Conservation (phyloP, 2,329 filamentous ascomycete species). For the Xylaria sp. region DNA sequence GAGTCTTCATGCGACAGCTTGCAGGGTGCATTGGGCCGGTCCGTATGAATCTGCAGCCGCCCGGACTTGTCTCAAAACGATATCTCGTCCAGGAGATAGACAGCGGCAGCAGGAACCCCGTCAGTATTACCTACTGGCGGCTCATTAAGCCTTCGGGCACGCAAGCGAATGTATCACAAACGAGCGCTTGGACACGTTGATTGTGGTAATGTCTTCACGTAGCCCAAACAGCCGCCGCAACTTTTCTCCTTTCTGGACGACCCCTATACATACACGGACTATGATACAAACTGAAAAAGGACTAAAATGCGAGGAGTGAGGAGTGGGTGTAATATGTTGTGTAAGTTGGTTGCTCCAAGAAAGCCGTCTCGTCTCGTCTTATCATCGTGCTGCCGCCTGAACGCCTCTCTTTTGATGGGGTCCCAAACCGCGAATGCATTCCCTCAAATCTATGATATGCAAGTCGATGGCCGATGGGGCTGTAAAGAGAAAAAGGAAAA, state of each 20-base stretch:
- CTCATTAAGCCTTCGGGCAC: neutral
- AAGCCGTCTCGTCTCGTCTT: slow-evolving; percentile 28
- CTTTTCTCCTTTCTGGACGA: neutral
- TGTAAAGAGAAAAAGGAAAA: too few species aligned
- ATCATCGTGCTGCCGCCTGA: slow-evolving; percentile 30
- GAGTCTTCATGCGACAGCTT: slow-evolving; percentile 12
- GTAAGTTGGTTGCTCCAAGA: slow-evolving; percentile 14
- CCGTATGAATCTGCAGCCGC: slow-evolving; percentile 5
- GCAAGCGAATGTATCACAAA: neutral
- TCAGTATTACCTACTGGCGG: neutral
- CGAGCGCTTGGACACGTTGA: neutral
- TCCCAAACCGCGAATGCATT: slow-evolving; percentile 33
- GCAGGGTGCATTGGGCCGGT: slow-evolving; percentile 12
- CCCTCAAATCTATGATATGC: slow-evolving; percentile 32
- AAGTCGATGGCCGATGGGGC: slow-evolving; percentile 24
- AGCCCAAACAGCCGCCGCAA: too few species aligned
- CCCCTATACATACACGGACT: neutral
- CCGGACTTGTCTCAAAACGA: slow-evolving; percentile 7
- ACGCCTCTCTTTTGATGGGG: slow-evolving; percentile 30
- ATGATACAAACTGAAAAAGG: too few species aligned
- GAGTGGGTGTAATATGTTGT: slow-evolving; percentile 26
- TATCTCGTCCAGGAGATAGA: slow-evolving; percentile 4
- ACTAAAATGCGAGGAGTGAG: slow-evolving; percentile 32
- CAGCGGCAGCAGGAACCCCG: neutral
- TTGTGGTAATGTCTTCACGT: neutral